These are phyloP conservation scores for Astrocystis sublimbata DNA, from an alignment of 495 filamentous ascomycete genomes.

Conservation along the genomic window DNA sequence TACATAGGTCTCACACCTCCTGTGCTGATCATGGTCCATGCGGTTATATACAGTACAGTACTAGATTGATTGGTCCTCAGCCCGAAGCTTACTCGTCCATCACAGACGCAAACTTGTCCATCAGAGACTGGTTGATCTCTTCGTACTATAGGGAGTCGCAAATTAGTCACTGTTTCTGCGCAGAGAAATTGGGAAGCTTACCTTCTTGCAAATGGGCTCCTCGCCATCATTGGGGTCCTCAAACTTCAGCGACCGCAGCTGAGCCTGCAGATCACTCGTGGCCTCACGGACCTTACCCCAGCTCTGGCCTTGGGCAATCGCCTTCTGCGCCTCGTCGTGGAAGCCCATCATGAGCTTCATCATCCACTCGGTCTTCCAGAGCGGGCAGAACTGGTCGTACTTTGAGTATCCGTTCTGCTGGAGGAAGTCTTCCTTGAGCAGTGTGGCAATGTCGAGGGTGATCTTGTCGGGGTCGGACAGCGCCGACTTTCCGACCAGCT, in stretches of 20 bases:
- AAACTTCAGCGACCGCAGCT: constrained; percentile 92
- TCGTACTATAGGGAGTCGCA: constrained; percentile 71
- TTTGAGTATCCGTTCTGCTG: constrained; percentile 99
- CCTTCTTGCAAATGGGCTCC: constrained; percentile 75
- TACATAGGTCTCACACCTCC: neutral
- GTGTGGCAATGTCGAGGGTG: constrained; percentile 84
- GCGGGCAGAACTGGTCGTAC: constrained; percentile 97
- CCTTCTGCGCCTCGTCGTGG: constrained; percentile 97
- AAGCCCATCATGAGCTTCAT: constrained; percentile 99
- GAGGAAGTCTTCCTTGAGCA: constrained; percentile 98
- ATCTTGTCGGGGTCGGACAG: constrained; percentile 98
- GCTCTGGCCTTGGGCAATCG: constrained; percentile 80
- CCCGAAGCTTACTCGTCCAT: constrained; percentile 73
- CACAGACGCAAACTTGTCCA: constrained; percentile 92
- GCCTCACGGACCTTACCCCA: constrained; percentile 93
- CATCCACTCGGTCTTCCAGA: constrained; percentile 99
- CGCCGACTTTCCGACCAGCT: constrained; percentile 96
- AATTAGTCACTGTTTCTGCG: constrained; percentile 16
- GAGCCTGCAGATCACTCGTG: constrained; percentile 78
- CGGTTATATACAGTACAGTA: constrained; percentile 15
- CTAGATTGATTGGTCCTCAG: neutral
- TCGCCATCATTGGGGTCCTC: constrained; percentile 81
- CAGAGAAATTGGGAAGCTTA: constrained; percentile 32
- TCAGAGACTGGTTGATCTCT: constrained; percentile 83
- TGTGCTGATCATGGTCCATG: neutral